Evolutionary conservation across 108 stramenopile species (phyloP), one percentile per base, ranked within the genome.

Genomic region (Nannochloropsis oceanica): DNA sequence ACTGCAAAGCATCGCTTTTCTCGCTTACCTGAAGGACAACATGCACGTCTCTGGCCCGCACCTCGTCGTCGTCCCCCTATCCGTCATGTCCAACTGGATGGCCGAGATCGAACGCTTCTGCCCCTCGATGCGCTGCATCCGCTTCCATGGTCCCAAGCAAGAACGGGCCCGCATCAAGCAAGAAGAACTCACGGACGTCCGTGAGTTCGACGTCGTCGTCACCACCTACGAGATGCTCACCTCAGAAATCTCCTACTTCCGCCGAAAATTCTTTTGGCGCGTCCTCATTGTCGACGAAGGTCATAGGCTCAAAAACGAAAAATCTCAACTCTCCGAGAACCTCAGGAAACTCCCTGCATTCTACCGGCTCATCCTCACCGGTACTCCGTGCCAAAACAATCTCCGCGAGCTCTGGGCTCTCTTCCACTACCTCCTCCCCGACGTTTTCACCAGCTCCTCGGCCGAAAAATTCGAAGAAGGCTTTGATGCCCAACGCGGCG

Each of bases 291-390:
- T 91, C 14, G 91, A 90, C 42, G 91, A 91, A 85, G 91, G 90
- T 14, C 91, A 91, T 87, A n/a, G 89, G 26, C 81, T 90, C 27
- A 91, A 89, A 43, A 91, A 90, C 83, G 91, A 90, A 25, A 86
- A 90, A 46, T 80, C 85, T 11, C 90, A 91, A 80, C 84, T 91
- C 44, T 80, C 85, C 59, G 86, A 89, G 81, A 90, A 89, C 50
- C 87, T 91, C 73, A 50, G 84, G 25, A 84, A 89, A 26, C 85
- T 95, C 50, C 82, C 85, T 8, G 95, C 96, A 9, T 92, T 92
- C 42, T 93, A 93, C 88, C 94, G 97, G 0, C 85, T 99, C 94
- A 94, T 79, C 92, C 93, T 44, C 91, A 96, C 91, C 92, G 96
- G 90, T 11, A 91, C 85, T 2, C 91, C 91, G 8, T 83, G 88